phyloP scores from a whole-genome alignment of 768 basidiomycete species.

The Suillus ampliporus region DNA sequence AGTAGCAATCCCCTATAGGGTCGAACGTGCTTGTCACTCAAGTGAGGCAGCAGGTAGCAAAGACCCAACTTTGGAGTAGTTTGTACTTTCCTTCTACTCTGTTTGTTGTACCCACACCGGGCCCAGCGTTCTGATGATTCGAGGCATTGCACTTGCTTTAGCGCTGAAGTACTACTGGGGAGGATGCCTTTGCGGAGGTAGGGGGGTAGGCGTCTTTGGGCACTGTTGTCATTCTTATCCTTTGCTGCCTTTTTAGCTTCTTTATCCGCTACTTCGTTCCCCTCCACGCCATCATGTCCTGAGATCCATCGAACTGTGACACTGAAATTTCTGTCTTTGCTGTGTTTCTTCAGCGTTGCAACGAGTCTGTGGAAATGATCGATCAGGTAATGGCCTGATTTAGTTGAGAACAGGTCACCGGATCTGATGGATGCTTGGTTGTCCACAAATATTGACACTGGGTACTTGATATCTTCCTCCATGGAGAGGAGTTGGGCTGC shows the following conservation, averaged over 20 bases:
- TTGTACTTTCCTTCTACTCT: too few species aligned
- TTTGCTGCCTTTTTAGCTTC: constrained; percentile 28
- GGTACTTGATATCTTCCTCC: not conserved
- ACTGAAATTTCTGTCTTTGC: accelerated
- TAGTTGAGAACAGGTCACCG: constrained; percentile 10
- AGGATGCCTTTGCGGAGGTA: not conserved
- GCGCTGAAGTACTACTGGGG: constrained; percentile 12
- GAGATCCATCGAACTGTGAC: constrained; percentile 8
- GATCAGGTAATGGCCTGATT: constrained; percentile 7
- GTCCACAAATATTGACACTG: constrained; percentile 20
- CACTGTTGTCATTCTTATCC: not conserved
- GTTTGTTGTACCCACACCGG: too few species aligned
- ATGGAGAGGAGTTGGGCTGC: constrained; percentile 16
- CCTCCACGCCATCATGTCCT: constrained; percentile 12
- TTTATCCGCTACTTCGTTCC: constrained; percentile 27
- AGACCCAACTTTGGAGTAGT: too few species aligned
- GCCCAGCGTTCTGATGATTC: not conserved
- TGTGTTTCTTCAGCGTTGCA: not conserved
- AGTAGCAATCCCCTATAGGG: too few species aligned
- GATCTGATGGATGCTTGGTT: constrained; percentile 33
- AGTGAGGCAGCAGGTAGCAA: too few species aligned
- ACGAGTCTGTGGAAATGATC: constrained; percentile 7
- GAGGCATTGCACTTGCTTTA: constrained; percentile 6
- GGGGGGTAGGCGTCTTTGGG: not conserved
- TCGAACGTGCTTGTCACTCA: too few species aligned